These are phyloP conservation scores for Cordyceps tenuipes DNA, from an alignment of 2,329 filamentous ascomycete genomes.

Conservation along the genomic window DNA sequence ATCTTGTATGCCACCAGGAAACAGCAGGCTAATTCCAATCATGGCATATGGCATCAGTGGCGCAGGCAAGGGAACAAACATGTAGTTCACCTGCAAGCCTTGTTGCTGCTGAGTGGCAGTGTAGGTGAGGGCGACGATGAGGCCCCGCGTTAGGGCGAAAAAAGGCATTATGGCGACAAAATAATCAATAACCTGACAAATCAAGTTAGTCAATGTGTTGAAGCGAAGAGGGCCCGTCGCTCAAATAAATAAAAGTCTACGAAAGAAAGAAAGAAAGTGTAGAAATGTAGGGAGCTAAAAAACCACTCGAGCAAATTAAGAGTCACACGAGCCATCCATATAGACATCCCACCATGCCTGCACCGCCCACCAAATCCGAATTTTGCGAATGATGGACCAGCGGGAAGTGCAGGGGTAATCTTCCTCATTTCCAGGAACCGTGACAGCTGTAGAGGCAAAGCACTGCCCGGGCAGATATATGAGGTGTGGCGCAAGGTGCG, in stretches of 20 bases:
- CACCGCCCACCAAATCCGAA: constrained; percentile 53
- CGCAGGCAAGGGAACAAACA: constrained; percentile 75
- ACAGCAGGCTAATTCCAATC: constrained; percentile 65
- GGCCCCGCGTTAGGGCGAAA: constrained; percentile 47
- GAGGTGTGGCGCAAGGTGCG: constrained; percentile 30
- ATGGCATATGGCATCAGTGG: constrained; percentile 76
- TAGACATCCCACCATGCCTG: constrained; percentile 69
- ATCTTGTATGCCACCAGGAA: constrained; percentile 43
- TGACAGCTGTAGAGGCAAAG: constrained; percentile 56
- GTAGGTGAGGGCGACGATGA: constrained; percentile 74
- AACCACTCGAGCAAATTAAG: constrained; percentile 51
- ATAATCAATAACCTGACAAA: constrained; percentile 22
- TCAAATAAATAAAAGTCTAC: constrained; percentile 13
- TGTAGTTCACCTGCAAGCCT: constrained; percentile 66
- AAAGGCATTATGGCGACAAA: constrained; percentile 22
- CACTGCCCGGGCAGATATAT: constrained; percentile 75
- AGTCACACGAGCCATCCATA: constrained; percentile 59
- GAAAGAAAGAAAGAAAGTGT: constrained; percentile 5
- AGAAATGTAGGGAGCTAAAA: constrained; percentile 54
- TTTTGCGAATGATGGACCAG: constrained; percentile 61
- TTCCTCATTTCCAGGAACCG: constrained; percentile 81
- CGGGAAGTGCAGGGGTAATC: constrained; percentile 60
- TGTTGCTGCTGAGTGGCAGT: constrained; percentile 81
- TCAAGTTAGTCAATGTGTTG: constrained; percentile 11
- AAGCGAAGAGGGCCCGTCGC: neutral